These are phyloP conservation scores for Globisporangium solare DNA, from an alignment of 352 stramenopile species.

Conservation along the genomic window DNA sequence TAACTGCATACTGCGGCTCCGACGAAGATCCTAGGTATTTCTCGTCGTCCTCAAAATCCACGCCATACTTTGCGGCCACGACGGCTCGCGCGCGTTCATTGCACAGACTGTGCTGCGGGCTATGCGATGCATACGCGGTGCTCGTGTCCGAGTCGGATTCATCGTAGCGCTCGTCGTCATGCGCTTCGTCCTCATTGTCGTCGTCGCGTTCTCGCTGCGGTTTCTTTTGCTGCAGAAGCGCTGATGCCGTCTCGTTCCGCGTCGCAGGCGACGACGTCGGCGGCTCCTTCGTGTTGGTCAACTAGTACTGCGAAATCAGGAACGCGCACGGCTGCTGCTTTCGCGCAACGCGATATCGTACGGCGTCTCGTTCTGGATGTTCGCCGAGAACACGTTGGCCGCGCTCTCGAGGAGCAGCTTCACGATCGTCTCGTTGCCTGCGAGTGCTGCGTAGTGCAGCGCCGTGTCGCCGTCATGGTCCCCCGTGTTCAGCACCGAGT, in stretches of 20 bases:
- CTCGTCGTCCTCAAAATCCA: background rate
- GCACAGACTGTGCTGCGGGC: conserved; percentile 1
- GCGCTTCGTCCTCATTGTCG: conserved; percentile 16
- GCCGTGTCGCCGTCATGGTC: conserved; percentile 74
- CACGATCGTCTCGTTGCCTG: conserved; percentile 57
- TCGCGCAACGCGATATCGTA: conserved; percentile 58
- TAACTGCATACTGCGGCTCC: background rate
- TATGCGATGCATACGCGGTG: conserved; percentile 1
- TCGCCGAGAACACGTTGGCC: conserved; percentile 57
- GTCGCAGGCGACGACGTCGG: conserved; percentile 10
- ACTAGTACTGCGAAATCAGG: conserved; percentile 55
- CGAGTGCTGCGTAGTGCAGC: conserved; percentile 66
- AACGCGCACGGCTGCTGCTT: conserved; percentile 41
- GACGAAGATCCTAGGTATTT: too few species aligned
- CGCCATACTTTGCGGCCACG: background rate
- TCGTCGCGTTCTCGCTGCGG: conserved; percentile 7
- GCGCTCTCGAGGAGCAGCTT: conserved; percentile 74
- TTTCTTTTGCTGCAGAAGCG: conserved; percentile 21
- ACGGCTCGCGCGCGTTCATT: background rate
- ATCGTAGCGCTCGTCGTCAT: conserved; percentile 17
- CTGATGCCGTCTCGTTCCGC: conserved; percentile 45
- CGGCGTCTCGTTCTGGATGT: conserved; percentile 56
- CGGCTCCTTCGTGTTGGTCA: conserved; percentile 28
- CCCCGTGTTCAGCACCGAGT: conserved; percentile 75
- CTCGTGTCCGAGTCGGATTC: conserved; percentile 15